A percentile compares a stretch with the other conserved stretches of the same genome.
Evolutionary conservation across 495 filamentous ascomycete genomes (phyloP).

Genomic region (Penicillium herquei): DNA sequence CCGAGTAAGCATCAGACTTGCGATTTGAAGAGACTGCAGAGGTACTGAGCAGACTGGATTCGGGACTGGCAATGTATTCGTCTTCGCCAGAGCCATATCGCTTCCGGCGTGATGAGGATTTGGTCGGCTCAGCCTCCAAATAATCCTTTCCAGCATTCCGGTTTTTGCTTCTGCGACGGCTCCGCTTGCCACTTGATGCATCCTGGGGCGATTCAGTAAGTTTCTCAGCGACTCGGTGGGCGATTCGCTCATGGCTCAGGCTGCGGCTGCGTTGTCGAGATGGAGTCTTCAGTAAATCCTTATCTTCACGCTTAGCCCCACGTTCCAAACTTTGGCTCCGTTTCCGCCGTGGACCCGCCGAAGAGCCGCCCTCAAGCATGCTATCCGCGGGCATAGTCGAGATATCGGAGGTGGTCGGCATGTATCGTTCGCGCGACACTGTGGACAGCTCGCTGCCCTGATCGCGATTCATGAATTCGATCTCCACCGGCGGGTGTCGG

Average conservation of each 20-base stretch:
- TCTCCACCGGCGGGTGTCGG: constrained; percentile 71
- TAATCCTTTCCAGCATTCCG: constrained; percentile 54
- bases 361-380: constrained; percentile 70
- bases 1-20: constrained; percentile 72
- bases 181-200: constrained; percentile 46
- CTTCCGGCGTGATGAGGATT: constrained; percentile 59
- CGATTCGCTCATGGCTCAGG: constrained; percentile 69
- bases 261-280: constrained; percentile 66
- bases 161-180: constrained; percentile 51
- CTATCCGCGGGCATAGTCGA: constrained; percentile 89
- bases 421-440: constrained; percentile 61
- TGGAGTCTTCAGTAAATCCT: constrained; percentile 64
- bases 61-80: constrained; percentile 62
- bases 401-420: constrained; percentile 70
- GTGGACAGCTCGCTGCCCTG: constrained; percentile 58
- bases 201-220: constrained; percentile 51
- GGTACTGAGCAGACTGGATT: constrained; percentile 69
- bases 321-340: constrained; percentile 59
- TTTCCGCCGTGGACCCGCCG: constrained; percentile 47
- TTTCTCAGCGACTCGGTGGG: constrained; percentile 70
- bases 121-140: constrained; percentile 49
- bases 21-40: constrained; percentile 70
- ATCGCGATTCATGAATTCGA: constrained; percentile 69
- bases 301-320: constrained; percentile 41
- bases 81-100: constrained; percentile 62